Conservation (phyloP, 1,139 yeast genomes). For the Suhomyces bokatorum region DNA sequence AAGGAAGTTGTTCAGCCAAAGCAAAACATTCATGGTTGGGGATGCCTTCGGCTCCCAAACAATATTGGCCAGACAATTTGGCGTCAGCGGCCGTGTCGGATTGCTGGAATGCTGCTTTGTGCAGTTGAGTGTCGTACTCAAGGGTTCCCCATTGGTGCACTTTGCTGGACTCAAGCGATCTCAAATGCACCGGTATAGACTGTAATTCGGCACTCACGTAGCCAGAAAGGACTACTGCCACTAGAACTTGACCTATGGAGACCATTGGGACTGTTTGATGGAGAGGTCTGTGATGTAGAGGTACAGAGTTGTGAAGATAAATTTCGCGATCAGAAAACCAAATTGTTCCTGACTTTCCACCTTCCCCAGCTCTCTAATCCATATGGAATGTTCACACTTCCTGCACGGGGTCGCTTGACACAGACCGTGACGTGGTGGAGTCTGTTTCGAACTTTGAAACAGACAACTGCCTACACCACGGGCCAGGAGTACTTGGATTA, state of each 20-base stretch:
- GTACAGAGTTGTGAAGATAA: background rate
- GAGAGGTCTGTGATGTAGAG: background rate
- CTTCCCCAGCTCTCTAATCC: background rate
- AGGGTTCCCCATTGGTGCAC: background rate
- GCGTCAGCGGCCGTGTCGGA: background rate
- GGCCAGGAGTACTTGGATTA: slow-evolving; percentile 32
- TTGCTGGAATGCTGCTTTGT: background rate
- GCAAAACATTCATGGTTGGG: slow-evolving; percentile 35
- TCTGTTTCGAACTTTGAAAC: background rate
- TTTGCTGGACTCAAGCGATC: slow-evolving; percentile 10
- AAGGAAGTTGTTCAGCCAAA: slow-evolving; percentile 15
- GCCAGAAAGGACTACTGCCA: slow-evolving; percentile 1
- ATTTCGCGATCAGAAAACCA: slow-evolving; percentile 1
- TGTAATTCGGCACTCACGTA: slow-evolving; percentile 12
- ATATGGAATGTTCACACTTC: background rate
- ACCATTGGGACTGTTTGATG: slow-evolving; percentile 1
- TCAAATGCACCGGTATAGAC: slow-evolving; percentile 9
- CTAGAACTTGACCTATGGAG: slow-evolving; percentile 7
- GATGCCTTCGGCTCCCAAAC: slow-evolving; percentile 35
- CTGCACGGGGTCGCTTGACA: background rate
- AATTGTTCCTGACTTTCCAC: slow-evolving; percentile 1
- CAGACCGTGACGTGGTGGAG: background rate
- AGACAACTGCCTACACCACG: background rate
- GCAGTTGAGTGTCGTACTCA: slow-evolving; percentile 9
- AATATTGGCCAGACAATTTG: slow-evolving; percentile 19